These are phyloP conservation scores for Boletus eberwhitei DNA, from an alignment of 768 basidiomycete genomes.

Conservation along the genomic window DNA sequence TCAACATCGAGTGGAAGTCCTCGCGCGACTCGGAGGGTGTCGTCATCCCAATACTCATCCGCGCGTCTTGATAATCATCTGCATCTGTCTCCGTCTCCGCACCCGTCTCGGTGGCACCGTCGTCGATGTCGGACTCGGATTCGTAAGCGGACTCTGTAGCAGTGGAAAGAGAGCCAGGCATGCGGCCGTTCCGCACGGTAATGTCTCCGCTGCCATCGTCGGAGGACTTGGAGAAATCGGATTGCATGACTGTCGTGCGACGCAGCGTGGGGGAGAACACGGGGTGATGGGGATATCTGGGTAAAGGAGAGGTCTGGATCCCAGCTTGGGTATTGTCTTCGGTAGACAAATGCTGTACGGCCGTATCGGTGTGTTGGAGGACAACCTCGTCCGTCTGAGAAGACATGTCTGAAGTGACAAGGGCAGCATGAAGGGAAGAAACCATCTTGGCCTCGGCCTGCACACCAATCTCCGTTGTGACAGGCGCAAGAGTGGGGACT, in stretches of 20 bases:
- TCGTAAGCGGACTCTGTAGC: conserved; percentile 35
- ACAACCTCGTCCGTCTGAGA: conserved; percentile 49
- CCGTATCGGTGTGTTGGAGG: conserved; percentile 38
- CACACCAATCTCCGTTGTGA: conserved; percentile 39
- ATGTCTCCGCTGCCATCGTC: conserved; percentile 37
- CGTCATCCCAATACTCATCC: conserved; percentile 57
- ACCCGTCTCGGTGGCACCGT: conserved; percentile 56
- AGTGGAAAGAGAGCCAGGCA: conserved; percentile 22
- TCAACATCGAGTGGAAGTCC: conserved; percentile 76
- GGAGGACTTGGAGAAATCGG: conserved; percentile 36
- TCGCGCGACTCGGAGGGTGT: conserved; percentile 67
- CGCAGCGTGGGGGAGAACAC: conserved; percentile 30
- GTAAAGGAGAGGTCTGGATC: conserved; percentile 36
- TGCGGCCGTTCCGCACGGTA: conserved; percentile 31
- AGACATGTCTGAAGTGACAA: conserved; percentile 34
- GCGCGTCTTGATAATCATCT: conserved; percentile 76
- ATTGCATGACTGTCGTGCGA: conserved; percentile 48
- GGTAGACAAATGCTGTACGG: conserved; percentile 43
- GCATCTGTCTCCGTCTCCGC: conserved; percentile 64
- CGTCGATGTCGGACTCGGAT: conserved; percentile 44
- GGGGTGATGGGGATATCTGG: conserved; percentile 22
- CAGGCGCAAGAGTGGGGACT: conserved; percentile 28
- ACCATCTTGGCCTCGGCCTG: conserved; percentile 34
- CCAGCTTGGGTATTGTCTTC: conserved; percentile 33
- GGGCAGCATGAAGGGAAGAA: conserved; percentile 11